Evolutionary conservation across 192 early-diverging fungal species (phyloP), one percentile per base, ranked within the genome.

Genomic region (Cetraspora pellucida): DNA sequence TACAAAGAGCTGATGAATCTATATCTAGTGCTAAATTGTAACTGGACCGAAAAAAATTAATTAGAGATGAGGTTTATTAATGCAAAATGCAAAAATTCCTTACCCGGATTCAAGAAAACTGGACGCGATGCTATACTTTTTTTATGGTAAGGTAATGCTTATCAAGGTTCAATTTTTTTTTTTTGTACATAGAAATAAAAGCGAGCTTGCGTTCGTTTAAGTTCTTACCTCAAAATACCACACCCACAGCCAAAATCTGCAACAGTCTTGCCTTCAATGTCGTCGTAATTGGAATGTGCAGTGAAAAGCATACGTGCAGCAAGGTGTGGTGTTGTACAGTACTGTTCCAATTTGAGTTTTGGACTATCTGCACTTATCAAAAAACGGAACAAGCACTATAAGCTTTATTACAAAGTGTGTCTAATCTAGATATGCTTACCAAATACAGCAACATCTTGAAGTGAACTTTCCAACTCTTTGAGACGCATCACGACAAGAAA

Each of bases 181-280:
- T 21, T 17, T 46, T n/a, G 30, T 27, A 76, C 19, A 47, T 7
- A 57, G 27, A 50, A 57, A 4, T 11, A 55, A 54, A 78, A 78
- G 77, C 74, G 45, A 57, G 63, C 72, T 52, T 67, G 65, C 2
- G 73, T 58, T 81, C 76, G 69, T 43, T 72, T 71, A 16, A 77
- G 27, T 10, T 77, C 77, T 17, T 79, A 83, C 77, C 88, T 88
- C 10, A 94, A 81, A 76, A 94, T 88, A 28, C 91, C 93, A 79
- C 93, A 93, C 0, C 93, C 93, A 78, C 90, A 91, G 17, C 93
- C 93, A 68, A 94, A 88, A 75, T 94, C 93, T 13, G 89, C 90
- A 0, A 94, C 87, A 0, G 87, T 81, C 80, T 88, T 89, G 75
- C 86, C 87, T 49, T 88, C 88, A 79, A 94, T 92, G 76, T 94